Evolutionary conservation across 2,329 filamentous ascomycete species (phyloP).

Genomic region (Ceratocystis lukuohia): DNA sequence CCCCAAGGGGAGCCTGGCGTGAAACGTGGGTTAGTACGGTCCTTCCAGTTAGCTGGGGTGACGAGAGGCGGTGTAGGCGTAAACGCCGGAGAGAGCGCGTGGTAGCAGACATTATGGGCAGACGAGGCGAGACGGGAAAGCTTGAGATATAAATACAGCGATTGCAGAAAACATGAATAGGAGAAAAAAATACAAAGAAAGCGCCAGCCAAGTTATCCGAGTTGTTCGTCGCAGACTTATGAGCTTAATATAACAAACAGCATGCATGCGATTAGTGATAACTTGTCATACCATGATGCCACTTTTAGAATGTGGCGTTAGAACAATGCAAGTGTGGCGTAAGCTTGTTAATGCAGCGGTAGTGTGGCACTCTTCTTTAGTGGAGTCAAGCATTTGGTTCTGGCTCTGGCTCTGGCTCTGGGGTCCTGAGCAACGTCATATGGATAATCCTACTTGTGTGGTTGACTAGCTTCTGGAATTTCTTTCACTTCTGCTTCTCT

Average conservation of each 20-base stretch:
- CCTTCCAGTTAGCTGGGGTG: background rate
- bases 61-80: background rate
- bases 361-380: background rate
- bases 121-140: background rate
- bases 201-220: background rate
- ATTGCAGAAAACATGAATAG: background rate
- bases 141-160: background rate
- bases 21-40: background rate
- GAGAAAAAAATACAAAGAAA: background rate
- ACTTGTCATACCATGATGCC: background rate
- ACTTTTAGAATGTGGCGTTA: background rate
- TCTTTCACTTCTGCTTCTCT: background rate
- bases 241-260: background rate
- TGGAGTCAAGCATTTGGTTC: background rate
- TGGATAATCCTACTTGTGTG: background rate
- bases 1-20: background rate
- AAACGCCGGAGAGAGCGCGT: background rate
- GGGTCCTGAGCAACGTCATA: background rate
- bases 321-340: background rate
- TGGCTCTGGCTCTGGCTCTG: background rate
- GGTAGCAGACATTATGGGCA: background rate
- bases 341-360: background rate
- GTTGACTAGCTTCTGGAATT: background rate
- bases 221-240: background rate
- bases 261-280: background rate